Evolutionary conservation across 176 grass and related monocot genomes (phyloP), one percentile per base, ranked within the genome.

Genomic region (Hordeum marinum): DNA sequence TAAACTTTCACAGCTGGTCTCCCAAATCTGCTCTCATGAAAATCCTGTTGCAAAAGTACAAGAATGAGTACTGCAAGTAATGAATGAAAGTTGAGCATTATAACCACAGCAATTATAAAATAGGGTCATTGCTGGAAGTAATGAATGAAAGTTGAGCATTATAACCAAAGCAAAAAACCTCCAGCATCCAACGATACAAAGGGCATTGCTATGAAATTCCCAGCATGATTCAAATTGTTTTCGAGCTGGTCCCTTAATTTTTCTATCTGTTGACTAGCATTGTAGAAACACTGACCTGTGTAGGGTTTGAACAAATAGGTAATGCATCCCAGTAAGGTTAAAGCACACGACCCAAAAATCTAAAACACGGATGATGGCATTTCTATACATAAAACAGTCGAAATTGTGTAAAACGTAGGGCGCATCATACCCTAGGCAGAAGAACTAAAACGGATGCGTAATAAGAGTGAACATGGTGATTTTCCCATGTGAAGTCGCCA

Each of bases 1-100:
- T 90, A 89, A 83, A 86, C 74, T 70, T 88, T 87, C 8, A 88
- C 80, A 71, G 70, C 65, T 52, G 90, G 83, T 66, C 83, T 89
- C 40, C 93, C 86, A 67, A 75, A 84, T 86, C 88, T 92, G 86
- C 61, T 90, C 9, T 95, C 86, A 80, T 80, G 86, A 18, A 87
- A 86, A 82, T 90, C 93, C 90, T 95, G 90, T 50, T 84, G 69
- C 68, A 75, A 17, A 83, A 71, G 40, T 61, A 67, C 21, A 67
- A 58, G 26, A 60, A 71, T 78, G 66, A 68, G 29, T 15, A 31
- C 9, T 37, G 23, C 18, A 20, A 77, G 64, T 37, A 81, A 61
- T 26, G 12, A 37, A 86, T 65, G 8, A 5, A 65, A 23, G 14
- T 27, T 23, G 80, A 52, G 57, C 8, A 41, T 63, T 62, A 20